Conservation (phyloP, 495 filamentous ascomycete species). For the Talaromyces ruber region DNA sequence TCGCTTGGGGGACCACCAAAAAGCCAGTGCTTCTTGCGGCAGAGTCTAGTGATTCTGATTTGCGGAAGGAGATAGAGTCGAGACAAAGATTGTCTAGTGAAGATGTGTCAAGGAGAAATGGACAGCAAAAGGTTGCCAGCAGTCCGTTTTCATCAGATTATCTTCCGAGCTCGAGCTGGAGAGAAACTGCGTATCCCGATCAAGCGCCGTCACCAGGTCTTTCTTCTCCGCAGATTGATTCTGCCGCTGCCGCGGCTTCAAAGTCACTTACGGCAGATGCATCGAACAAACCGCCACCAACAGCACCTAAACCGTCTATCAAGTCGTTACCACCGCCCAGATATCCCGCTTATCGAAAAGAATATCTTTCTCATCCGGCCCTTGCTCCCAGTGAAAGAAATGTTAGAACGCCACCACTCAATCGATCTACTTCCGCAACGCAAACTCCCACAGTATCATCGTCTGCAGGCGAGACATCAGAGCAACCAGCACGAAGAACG, state of each 20-base stretch:
- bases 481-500: neutral
- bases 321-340: neutral
- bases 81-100: neutral
- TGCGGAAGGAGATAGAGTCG: neutral
- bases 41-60: conserved; percentile 5
- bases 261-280: neutral
- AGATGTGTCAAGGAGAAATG: neutral
- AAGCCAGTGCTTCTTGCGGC: neutral
- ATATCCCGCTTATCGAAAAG: conserved; percentile 4
- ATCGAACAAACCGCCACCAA: neutral
- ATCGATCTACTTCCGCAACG: conserved; percentile 5
- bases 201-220: neutral
- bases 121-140: neutral
- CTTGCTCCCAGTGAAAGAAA: neutral
- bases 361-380: neutral
- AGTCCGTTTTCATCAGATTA: neutral
- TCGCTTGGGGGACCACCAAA: conserved; percentile 59
- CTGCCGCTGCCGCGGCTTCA: neutral
- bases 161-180: conserved; percentile 9
- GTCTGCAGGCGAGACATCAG: neutral
- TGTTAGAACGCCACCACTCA: neutral
- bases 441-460: conserved; percentile 9
- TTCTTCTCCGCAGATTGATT: neutral
- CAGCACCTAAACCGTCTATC: neutral
- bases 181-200: conserved; percentile 9